phyloP scores from a whole-genome alignment of 768 basidiomycete genomes.

The Rhodosporidiobolus odoratus region DNA sequence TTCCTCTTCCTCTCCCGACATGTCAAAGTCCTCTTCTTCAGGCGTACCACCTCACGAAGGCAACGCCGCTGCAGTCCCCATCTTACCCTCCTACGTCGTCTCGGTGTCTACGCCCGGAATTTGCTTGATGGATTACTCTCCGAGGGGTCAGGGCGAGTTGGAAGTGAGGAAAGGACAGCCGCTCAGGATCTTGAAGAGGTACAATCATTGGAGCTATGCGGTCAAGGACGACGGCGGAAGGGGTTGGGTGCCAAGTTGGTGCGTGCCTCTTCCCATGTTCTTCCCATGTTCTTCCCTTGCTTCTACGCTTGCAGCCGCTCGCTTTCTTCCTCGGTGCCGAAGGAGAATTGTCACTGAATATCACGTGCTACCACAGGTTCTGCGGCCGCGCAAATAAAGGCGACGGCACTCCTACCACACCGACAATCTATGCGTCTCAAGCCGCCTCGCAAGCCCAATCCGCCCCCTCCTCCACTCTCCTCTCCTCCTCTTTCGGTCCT shows the following conservation, averaged over 20 bases:
- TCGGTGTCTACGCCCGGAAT: conserved; percentile 97
- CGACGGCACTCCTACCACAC: conserved; percentile 14
- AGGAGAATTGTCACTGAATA: no score
- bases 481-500: neutral
- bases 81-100: conserved; percentile 82
- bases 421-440: neutral
- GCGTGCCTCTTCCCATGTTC: neutral
- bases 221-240: conserved; percentile 92
- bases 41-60: conserved; percentile 39
- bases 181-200: conserved; percentile 89
- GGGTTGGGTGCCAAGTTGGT: conserved; percentile 99
- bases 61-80: conserved; percentile 60
- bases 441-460: neutral
- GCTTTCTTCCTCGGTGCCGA: neutral
- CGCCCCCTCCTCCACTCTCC: neutral
- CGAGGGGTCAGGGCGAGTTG: conserved; percentile 88
- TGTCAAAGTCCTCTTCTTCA: no score
- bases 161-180: conserved; percentile 81
- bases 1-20: no score
- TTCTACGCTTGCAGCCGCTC: neutral
- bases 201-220: conserved; percentile 77
- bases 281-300: neutral
- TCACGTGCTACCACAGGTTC: conserved; percentile 14
- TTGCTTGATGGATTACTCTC: conserved; percentile 91
- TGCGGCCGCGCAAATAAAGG: conserved; percentile 28